phyloP scores from a whole-genome alignment of 331 rosid species.

The Saraca asoca region DNA sequence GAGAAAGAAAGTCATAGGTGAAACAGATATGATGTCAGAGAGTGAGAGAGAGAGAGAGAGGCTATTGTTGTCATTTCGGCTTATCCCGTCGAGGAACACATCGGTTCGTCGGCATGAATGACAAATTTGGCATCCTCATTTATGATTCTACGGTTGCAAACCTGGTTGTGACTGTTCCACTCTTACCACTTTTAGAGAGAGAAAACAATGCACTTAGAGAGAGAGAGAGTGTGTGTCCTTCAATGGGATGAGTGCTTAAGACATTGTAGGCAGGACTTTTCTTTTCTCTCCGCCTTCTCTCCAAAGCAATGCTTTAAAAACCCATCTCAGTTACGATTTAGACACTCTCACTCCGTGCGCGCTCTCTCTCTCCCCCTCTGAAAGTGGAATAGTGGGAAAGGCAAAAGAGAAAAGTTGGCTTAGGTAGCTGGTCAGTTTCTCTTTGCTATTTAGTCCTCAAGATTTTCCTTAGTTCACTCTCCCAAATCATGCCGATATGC shows the following conservation, averaged over 20 bases:
- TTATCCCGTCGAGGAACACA: conserved; percentile 13
- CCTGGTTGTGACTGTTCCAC: conserved; percentile 49
- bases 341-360: not conserved
- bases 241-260: conserved; percentile 36
- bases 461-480: conserved; percentile 56
- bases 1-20: conserved; percentile 18
- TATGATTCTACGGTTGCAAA: conserved; percentile 41
- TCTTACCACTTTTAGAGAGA: conserved; percentile 30
- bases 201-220: not conserved
- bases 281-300: conserved; percentile 37
- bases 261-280: conserved; percentile 42
- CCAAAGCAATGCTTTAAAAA: conserved; percentile 50
- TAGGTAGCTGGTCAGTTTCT: not conserved
- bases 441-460: conserved; percentile 26
- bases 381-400: not conserved
- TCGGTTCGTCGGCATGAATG: conserved; percentile 18
- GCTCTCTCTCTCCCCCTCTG: conserved; percentile 21
- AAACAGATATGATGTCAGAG: conserved; percentile 41
- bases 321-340: conserved; percentile 54
- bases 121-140: conserved; percentile 40
- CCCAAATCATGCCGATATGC: conserved; percentile 62
- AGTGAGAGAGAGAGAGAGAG: not conserved
- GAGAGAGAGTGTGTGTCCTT: conserved; percentile 1
- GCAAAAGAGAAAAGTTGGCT: not conserved
- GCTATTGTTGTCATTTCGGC: conserved; percentile 32